Base-by-base conservation (phyloP, 1,284 basidiomycete genomes). In the Xanthoconium separans region DNA sequence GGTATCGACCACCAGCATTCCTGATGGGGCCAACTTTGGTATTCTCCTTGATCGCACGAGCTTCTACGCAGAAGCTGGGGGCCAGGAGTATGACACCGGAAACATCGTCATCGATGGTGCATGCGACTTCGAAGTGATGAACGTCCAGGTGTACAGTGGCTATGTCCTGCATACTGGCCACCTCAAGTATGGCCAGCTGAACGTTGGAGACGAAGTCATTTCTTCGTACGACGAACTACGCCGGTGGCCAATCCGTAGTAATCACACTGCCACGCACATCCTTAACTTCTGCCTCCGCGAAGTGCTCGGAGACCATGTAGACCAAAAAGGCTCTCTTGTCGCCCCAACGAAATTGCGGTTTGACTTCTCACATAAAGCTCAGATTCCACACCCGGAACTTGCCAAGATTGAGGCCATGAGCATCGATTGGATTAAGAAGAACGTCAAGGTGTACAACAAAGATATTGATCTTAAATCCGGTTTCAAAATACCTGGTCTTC, bases 181-280 rank as follows among this genome's bases (percentile, higher is more conserved):
- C 58, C 78, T 96, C 64, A 95, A 92, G 73, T 88, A 87, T 65
- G 89, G 88, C 18, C 75, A 82, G 62, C 73, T 93, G 47, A 75
- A 75, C 29, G 76, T 91, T 29, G 85, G 84, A 20, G 85, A 91
- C 62, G 77, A 83, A 52, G 87, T 93, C 13, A 78, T 87, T 37
- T 80, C 83, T 31, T 83, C 82, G 15, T 93, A 91, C 66, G 90
- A 93, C 61, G 89, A 92, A 89, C 83, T 94, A 42, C 92, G 96
- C 47, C 85, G 97, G 56, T 95, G 91, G 89, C 95, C 95, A 0
- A 77, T 99, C 56, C 87, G 95, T 57, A 98, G 95, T 75, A 99
- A 99, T 70, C 97, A 99, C 77, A 99, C 96, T 24, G 96, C 90
- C 15, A 99, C 97, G 0, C 97, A 99, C 72, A 96, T 99, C 61